A percentile compares a stretch with the other conserved stretches of the same genome.
Conservation (phyloP, 1,139 yeast species). For the Geotrichum australiense region DNA sequence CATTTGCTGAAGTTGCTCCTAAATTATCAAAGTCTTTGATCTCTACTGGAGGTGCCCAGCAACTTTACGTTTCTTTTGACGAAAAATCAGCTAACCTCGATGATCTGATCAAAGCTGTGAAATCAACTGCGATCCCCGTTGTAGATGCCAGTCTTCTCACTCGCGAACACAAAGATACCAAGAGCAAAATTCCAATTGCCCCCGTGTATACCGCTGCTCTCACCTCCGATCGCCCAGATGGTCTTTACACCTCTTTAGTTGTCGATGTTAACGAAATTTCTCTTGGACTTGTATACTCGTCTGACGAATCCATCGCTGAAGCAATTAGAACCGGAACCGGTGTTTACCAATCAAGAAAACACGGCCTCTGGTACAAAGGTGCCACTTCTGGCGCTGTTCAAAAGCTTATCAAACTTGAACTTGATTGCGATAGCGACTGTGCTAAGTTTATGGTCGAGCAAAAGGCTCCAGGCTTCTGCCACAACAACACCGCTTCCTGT, state of each 20-base stretch:
- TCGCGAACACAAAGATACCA: conserved; percentile 32
- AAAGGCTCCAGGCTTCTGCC: conserved; percentile 85
- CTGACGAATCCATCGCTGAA: conserved; percentile 69
- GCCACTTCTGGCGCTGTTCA: conserved; percentile 94
- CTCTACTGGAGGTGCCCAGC: conserved; percentile 40
- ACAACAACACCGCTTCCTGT: conserved; percentile 72
- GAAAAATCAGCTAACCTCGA: conserved; percentile 21
- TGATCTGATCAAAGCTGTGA: conserved; percentile 23
- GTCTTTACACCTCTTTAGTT: conserved; percentile 77
- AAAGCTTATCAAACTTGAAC: conserved; percentile 52
- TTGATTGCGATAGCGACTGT: conserved; percentile 92
- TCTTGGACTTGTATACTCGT: conserved; percentile 87
- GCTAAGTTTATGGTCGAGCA: conserved; percentile 81
- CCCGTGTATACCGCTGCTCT: conserved; percentile 50
- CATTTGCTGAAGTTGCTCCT: conserved; percentile 18
- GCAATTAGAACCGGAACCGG: conserved; percentile 81
- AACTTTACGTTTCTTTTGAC: conserved; percentile 35
- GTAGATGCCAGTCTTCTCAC: conserved; percentile 41
- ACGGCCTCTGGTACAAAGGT: conserved; percentile 93
- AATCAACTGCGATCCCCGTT: conserved; percentile 45
- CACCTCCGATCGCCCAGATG: conserved; percentile 79
- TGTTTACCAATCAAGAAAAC: conserved; percentile 86
- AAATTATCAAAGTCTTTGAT: conserved; percentile 23
- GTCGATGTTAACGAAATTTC: conserved; percentile 60
- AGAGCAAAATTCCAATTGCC: conserved; percentile 40